Percentiles rank a stretch among this genome's conserved stretches.
Evolutionary conservation across 345 rosid species (phyloP).

Genomic region (Gynandropsis gynandra): DNA sequence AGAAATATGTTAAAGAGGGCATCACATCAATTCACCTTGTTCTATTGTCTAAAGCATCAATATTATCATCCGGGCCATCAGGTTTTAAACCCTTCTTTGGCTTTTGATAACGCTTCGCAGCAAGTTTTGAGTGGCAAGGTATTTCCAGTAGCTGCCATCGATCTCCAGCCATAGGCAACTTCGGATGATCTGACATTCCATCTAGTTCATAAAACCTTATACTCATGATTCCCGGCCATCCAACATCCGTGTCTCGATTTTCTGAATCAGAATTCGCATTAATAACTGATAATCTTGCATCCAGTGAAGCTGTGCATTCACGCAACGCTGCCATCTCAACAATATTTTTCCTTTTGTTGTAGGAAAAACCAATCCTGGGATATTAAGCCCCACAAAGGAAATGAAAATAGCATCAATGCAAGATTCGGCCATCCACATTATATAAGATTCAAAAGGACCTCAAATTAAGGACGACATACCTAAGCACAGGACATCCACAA

Average conservation of each 20-base stretch:
- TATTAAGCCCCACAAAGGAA: conserved; percentile 14
- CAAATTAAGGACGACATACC: conserved; percentile 36
- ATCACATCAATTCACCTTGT: conserved; percentile 48
- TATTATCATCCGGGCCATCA: conserved; percentile 90
- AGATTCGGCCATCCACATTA: conserved; percentile 13
- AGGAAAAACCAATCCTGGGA: conserved; percentile 91
- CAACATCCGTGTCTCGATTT: conserved; percentile 73
- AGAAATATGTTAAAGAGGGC: conserved; percentile 2
- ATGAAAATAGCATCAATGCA: conserved; percentile 5
- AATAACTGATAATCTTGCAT: conserved; percentile 42
- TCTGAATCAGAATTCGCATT: conserved; percentile 65
- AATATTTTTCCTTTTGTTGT: conserved; percentile 86
- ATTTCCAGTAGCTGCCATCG: conserved; percentile 93
- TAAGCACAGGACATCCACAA: conserved; percentile 82
- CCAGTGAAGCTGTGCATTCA: conserved; percentile 69
- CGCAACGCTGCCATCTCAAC: conserved; percentile 90
- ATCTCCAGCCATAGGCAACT: conserved; percentile 92
- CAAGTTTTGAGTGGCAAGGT: conserved; percentile 92
- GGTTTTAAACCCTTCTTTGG: conserved; percentile 90
- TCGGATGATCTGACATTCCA: conserved; percentile 93
- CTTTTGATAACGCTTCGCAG: conserved; percentile 85
- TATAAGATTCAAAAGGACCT: conserved; percentile 12
- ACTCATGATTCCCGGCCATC: conserved; percentile 99
- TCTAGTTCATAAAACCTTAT: conserved; percentile 88
- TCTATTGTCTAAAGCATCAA: conserved; percentile 62